A percentile compares a stretch with the other conserved stretches of the same genome.
Conservation (phyloP, 2,329 filamentous ascomycete species). For the Cladosporium sp. region DNA sequence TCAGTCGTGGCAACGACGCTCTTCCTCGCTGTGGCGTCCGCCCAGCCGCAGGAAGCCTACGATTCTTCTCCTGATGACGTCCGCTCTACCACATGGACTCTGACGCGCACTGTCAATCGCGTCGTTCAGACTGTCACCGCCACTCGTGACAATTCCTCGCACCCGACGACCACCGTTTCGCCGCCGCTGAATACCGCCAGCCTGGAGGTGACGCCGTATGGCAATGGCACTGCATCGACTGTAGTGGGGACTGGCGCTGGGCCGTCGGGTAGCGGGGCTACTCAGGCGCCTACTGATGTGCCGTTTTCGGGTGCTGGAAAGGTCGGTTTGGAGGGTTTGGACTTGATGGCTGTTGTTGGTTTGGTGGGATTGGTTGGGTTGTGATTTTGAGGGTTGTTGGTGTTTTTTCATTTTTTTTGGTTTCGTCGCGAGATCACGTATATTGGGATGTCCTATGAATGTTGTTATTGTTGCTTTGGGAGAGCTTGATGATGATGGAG, state of each 20-base stretch:
- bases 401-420: not conserved
- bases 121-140: conserved; percentile 26
- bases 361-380: conserved; percentile 2
- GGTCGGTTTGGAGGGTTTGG: conserved; percentile 1
- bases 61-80: conserved; percentile 12
- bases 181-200: conserved; percentile 6
- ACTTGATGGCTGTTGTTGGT: conserved; percentile 4
- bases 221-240: conserved; percentile 14
- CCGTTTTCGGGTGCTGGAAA: conserved; percentile 1
- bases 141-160: conserved; percentile 13
- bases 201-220: conserved; percentile 9
- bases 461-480: not conserved
- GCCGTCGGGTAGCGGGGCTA: not conserved
- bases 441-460: not conserved
- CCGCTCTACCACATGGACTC: conserved; percentile 23
- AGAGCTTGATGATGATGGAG: not conserved
- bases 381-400: not conserved
- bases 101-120: conserved; percentile 25
- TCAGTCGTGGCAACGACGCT: conserved; percentile 19
- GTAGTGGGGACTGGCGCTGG: conserved; percentile 13
- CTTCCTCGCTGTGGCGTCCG: conserved; percentile 13
- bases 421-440: too few species aligned
- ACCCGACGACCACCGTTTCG: not conserved
- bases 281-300: not conserved
- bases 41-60: conserved; percentile 2